Evolutionary conservation across 2,329 filamentous ascomycete species (phyloP), one percentile per base, ranked within the genome.

Genomic region (Colletotrichum acutatum): DNA sequence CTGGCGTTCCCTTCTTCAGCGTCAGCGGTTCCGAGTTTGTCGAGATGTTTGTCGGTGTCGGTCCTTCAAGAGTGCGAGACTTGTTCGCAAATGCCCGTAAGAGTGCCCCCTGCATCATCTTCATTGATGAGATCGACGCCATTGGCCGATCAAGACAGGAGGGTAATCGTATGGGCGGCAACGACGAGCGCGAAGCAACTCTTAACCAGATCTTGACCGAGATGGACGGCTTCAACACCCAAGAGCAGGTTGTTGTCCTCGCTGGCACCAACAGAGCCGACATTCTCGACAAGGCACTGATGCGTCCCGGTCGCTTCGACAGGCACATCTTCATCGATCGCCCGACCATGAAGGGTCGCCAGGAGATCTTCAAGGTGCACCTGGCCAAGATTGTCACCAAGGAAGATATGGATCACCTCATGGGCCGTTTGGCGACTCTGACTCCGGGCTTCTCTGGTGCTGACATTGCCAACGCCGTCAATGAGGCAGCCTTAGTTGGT

Each of bases 31-130:
- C 97, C 61, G 97, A 99, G 82, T 99, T 99, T 80, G 96, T 99
- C 37, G 97, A 99, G 85, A 99, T 99, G 96, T 99, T 99, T 81
- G 97, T 99, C 64, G 97, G 97, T 90, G 97, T 99, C 73, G 97
- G 97, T 83, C 94, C 97, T 24, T 98, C 96, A 34, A 91, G 97
- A 83, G 97, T 99, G 63, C 92, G 97, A 78, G 97, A 99, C 83
- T 86, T 99, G 65, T 99, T 99, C 79, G 92, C 95, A 70, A 98
- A 94, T 78, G 97, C 97, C 22, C 91, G 97, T 71, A 98, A 98
- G 87, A 97, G 94, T 83, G 94, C 97, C 0, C 97, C 97, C 4
- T 99, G 97, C 85, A 99, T 99, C 83, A 97, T 99, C 83, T 99
- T 99, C 87, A 98, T 99, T 77, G 97, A 99, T 81, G 97, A 99